Conservation (phyloP, 2,329 filamentous ascomycete species). For the Aspergillaceae sp. region DNA sequence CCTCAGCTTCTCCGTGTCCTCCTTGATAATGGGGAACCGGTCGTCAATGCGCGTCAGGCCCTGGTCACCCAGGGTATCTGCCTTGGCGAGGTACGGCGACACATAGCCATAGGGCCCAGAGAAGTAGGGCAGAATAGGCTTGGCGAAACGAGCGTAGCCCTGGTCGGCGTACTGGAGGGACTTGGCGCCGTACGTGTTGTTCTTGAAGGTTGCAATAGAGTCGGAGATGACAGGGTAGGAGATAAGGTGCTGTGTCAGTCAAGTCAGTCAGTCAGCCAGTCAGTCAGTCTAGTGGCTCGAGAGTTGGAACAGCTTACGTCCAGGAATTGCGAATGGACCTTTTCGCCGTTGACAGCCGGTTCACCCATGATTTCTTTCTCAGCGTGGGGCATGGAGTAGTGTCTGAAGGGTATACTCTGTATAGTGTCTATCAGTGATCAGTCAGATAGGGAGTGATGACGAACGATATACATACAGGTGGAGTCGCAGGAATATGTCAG, state of each 20-base stretch:
- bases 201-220: conserved; percentile 66
- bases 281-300: background rate
- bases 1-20: conserved; percentile 63
- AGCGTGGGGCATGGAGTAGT: conserved; percentile 41
- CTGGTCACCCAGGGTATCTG: conserved; percentile 66
- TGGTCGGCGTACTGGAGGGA: conserved; percentile 67
- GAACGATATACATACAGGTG: no score
- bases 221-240: conserved; percentile 79
- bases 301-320: conserved; percentile 23
- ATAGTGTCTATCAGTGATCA: no score
- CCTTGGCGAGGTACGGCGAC: conserved; percentile 74
- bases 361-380: conserved; percentile 39
- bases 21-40: conserved; percentile 64
- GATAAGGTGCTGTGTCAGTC: conserved; percentile 59
- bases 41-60: conserved; percentile 62
- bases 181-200: conserved; percentile 74
- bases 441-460: no score
- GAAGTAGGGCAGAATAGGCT: conserved; percentile 70
- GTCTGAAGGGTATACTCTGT: no score
- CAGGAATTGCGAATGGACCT: conserved; percentile 40
- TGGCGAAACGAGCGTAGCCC: conserved; percentile 67
- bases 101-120: conserved; percentile 72
- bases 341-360: conserved; percentile 43
- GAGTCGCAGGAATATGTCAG: no score
- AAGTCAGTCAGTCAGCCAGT: conserved; percentile 9